A percentile compares a stretch with the other conserved stretches of the same genome.
Conservation (phyloP, 108 stramenopile species). For the Pelagomonas calceolata region DNA sequence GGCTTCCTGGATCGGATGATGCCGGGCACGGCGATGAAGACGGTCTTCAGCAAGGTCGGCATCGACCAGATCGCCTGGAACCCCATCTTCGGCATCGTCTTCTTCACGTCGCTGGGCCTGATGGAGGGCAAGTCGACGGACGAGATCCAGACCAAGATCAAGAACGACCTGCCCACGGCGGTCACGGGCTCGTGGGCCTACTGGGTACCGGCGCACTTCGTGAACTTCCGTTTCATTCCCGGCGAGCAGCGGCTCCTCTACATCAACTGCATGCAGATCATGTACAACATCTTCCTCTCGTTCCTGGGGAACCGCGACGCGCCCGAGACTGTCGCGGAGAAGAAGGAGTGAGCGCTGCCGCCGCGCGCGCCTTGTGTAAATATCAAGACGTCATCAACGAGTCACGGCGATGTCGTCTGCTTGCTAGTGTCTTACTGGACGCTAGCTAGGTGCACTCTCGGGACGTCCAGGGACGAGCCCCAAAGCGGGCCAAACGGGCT, state of each 20-base stretch:
- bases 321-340: no score
- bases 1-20: conserved; percentile 77
- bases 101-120: conserved; percentile 82
- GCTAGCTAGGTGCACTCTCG: no score
- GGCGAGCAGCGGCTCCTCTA: conserved; percentile 78
- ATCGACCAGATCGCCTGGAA: conserved; percentile 70
- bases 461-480: no score
- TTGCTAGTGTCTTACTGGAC: no score
- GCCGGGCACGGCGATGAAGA: conserved; percentile 71
- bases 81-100: conserved; percentile 85
- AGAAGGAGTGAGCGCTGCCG: no score
- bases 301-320: conserved; percentile 74
- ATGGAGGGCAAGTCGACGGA: conserved; percentile 71
- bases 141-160: conserved; percentile 68
- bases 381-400: no score
- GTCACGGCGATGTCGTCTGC: no score
- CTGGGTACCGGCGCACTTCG: conserved; percentile 59
- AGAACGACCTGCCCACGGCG: conserved; percentile 81
- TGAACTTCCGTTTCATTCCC: conserved; percentile 89
- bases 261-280: conserved; percentile 89
- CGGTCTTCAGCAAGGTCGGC: conserved; percentile 71
- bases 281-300: conserved; percentile 83
- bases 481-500: no score
- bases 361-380: no score
- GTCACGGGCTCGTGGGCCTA: conserved; percentile 64